Evolutionary conservation across 306 rosid species (phyloP), one percentile per base, ranked within the genome.

Genomic region (Ormosia emarginata): DNA sequence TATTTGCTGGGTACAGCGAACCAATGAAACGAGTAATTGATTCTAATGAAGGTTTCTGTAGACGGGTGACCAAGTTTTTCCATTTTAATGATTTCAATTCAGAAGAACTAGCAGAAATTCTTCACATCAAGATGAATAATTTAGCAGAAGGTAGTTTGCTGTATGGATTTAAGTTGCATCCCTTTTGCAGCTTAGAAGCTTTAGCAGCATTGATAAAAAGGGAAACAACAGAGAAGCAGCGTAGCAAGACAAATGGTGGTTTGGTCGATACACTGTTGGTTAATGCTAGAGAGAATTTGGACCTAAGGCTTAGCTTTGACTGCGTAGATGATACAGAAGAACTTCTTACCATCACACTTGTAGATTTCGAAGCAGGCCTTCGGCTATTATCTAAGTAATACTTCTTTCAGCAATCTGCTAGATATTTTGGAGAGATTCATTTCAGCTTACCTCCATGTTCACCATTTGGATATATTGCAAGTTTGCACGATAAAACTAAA

Each of bases 51-150:
- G 99, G 98, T 30, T 96, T 96, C 83, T 87, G 96, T 59, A 86
- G 99, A 85, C 82, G 99, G n/a, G 98, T 96, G 67, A 96, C 97
- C 75, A 96, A 94, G 89, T 94, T 96, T 86, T 93, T 96, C 73
- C 77, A 88, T 55, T 96, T 96, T n/a, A 87, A 82, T 2, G 97
- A 93, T 88, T 96, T 96, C 83, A 89, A 71, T 71, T 85, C 98
- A 0, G 71, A 89, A 73, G 99, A 96, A 75, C 84, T 96, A 61
- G 98, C 97, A 7, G 84, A 88, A 73, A 96, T 96, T 71, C 88
- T 96, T 64, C 97, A 90, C 80, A 89, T 92, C 75, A 96, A 92
- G 94, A 94, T 96, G 92, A 83, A 80, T 47, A 89, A 88, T 63
- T 91, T 86, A 83, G 70, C 84, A 46, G 93, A 90, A 85, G 85